Base-by-base conservation (phyloP, 495 filamentous ascomycete species). In the Parachaetomium inaequale region DNA sequence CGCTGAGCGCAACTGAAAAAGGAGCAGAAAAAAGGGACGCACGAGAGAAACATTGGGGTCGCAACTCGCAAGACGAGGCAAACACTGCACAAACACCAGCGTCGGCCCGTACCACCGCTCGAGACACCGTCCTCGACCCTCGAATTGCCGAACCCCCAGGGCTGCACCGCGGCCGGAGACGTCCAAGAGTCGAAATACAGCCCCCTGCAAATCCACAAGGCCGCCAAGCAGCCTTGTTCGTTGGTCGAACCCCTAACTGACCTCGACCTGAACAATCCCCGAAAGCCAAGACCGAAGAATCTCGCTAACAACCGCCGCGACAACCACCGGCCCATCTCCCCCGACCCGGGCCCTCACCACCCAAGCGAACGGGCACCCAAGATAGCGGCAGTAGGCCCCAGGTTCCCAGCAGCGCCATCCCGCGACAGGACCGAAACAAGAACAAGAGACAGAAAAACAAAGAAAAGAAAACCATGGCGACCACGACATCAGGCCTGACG, bases 401-500 rank as follows among this genome's bases (percentile, higher is more conserved):
- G 40, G 40, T 19, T 46, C 11, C 23, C 7, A 23, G 28, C 38
- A 11, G 28, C 4, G 5, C 4, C n/a, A n/a, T n/a, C n/a, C 26
- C 8, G 25, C 19, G 7, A 12, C 5, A 38, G 2, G 21, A 19
- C 0, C 32, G n/a, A n/a, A n/a, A n/a, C n/a, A n/a, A n/a, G n/a
- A 40, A 58, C 31, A 56, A 12, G 36, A 45, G 15, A 43, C 4
- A 28, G 28, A 14, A 34, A 17, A 42, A 0, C 32, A 25, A 46
- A 4, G 29, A 17, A 17, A 53, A 62, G 28, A 70, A 65, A 58
- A 7, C 40, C 50, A 66, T 68, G 64, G 62, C 66, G 46, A 70
- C 70, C 58, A 71, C 65, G 21, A 73, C 71, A 53, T 74, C 73
- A 55, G 73, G 73, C 59, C 61, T 75, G 63, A 75, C 73, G 50